Evolutionary conservation across 441 rosid species (phyloP).

Genomic region (Erodium moschatum): DNA sequence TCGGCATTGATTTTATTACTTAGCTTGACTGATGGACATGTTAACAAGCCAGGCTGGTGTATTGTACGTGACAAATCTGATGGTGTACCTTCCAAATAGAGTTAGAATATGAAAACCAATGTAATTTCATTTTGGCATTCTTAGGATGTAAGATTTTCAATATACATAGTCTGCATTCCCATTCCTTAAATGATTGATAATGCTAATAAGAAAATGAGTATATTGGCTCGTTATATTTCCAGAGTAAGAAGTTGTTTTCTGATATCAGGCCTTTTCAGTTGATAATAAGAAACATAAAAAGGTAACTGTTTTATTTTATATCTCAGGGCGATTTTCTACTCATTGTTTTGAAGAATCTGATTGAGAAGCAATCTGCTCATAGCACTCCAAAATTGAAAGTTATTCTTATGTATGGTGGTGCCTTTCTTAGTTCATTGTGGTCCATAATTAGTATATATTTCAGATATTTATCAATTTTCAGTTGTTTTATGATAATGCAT

Average conservation of each 20-base stretch:
- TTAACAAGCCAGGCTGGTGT: not conserved
- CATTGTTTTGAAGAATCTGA: conserved; percentile 76
- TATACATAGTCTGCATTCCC: not conserved
- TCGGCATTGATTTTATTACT: not conserved
- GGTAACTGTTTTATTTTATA: conserved; percentile 7
- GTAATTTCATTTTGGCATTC: not conserved
- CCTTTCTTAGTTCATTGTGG: conserved; percentile 14
- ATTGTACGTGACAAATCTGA: conserved; percentile 1
- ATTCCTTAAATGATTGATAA: not conserved
- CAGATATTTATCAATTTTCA: conserved; percentile 2
- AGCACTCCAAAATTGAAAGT: conserved; percentile 54
- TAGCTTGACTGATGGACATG: not conserved
- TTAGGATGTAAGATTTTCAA: too few relatives aligned
- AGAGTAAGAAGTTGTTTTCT: not conserved
- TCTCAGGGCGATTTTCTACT: conserved; percentile 90
- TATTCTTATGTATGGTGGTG: conserved; percentile 61
- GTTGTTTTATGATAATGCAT: conserved; percentile 16
- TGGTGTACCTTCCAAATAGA: conserved; percentile 4
- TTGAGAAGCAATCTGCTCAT: conserved; percentile 64
- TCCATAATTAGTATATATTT: conserved; percentile 7
- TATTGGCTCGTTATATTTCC: conserved; percentile 11
- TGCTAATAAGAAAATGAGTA: not conserved
- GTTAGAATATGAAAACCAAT: not conserved
- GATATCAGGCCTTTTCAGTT: not conserved
- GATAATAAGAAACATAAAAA: not conserved